Conservation (phyloP, 139 green algal genomes). For the Micractinium conductrix region DNA sequence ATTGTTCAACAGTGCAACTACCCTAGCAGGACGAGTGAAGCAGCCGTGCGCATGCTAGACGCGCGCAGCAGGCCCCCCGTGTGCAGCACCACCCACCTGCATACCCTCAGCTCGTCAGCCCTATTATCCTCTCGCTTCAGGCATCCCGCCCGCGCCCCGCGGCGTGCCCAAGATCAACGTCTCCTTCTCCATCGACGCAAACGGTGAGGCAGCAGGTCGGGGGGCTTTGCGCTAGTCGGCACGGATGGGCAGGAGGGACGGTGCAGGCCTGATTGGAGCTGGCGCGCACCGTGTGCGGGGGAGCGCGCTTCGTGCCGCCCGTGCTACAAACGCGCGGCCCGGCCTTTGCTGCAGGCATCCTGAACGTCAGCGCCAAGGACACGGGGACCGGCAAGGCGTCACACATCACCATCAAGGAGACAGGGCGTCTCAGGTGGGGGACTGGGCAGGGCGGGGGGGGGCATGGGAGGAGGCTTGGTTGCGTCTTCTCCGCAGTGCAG, state of each 20-base stretch:
- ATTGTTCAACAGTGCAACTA: too few species aligned
- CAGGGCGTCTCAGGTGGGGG: conserved; percentile 83
- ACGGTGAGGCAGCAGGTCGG: conserved; percentile 56
- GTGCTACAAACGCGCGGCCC: background rate
- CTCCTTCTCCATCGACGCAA: conserved; percentile 98
- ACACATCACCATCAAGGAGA: conserved; percentile 99
- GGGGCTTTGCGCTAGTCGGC: too few species aligned
- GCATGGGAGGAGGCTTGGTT: too few species aligned
- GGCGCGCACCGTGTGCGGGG: too few species aligned
- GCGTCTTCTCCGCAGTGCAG: too few species aligned
- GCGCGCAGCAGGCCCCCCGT: too few species aligned
- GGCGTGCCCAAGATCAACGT: conserved; percentile 98
- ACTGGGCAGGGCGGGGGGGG: too few species aligned
- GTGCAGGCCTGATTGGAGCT: background rate
- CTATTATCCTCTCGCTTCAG: conserved; percentile 42
- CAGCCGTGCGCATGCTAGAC: too few species aligned
- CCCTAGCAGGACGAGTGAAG: too few species aligned
- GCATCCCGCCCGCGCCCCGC: conserved; percentile 97
- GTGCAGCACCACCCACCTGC: too few species aligned
- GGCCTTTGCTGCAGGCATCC: conserved; percentile 71
- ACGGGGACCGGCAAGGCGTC: conserved; percentile 94
- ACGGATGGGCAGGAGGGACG: too few species aligned
- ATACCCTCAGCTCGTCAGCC: background rate
- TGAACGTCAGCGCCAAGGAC: conserved; percentile 98
- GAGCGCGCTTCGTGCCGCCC: too few species aligned